phyloP scores from a whole-genome alignment of 495 filamentous ascomycete species.

The Aspergillus ostianus region DNA sequence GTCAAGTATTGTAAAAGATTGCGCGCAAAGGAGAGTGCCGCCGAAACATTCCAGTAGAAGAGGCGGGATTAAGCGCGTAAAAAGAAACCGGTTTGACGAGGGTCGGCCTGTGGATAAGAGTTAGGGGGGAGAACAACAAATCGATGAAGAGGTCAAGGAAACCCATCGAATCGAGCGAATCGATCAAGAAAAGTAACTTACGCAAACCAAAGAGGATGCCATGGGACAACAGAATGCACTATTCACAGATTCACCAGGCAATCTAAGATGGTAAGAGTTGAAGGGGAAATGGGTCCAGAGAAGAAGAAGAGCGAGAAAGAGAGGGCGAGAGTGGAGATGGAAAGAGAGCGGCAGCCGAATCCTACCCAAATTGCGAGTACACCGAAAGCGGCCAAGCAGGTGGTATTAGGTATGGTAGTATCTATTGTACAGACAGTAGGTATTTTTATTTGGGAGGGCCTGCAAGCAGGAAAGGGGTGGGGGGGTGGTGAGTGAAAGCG shows the following conservation, averaged over 20 bases:
- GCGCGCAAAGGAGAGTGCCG: not conserved
- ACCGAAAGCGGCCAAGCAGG: not conserved
- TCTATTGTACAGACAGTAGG: too few relatives aligned
- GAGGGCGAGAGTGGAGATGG: slow-evolving; percentile 58
- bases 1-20: not conserved
- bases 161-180: not conserved
- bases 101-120: not conserved
- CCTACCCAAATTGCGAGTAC: not conserved
- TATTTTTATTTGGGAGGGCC: too few relatives aligned
- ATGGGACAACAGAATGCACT: slow-evolving; percentile 1
- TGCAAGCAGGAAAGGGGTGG: not conserved
- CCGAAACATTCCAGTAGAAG: not conserved
- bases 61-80: not conserved
- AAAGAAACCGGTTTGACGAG: not conserved
- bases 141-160: not conserved
- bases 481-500: not conserved
- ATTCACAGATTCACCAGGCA: slow-evolving; percentile 7
- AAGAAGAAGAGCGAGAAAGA: slow-evolving; percentile 11
- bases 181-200: not conserved
- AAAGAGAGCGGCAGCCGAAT: slow-evolving; percentile 31
- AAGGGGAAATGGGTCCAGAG: slow-evolving; percentile 8
- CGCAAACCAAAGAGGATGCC: slow-evolving; percentile 12
- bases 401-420: too few relatives aligned
- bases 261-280: slow-evolving; percentile 8
- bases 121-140: not conserved